Percentiles rank a stretch among this genome's conserved stretches.
These are phyloP conservation scores for Polyplosphaeria fusca DNA, from an alignment of 495 filamentous ascomycete genomes.

Conservation along the genomic window DNA sequence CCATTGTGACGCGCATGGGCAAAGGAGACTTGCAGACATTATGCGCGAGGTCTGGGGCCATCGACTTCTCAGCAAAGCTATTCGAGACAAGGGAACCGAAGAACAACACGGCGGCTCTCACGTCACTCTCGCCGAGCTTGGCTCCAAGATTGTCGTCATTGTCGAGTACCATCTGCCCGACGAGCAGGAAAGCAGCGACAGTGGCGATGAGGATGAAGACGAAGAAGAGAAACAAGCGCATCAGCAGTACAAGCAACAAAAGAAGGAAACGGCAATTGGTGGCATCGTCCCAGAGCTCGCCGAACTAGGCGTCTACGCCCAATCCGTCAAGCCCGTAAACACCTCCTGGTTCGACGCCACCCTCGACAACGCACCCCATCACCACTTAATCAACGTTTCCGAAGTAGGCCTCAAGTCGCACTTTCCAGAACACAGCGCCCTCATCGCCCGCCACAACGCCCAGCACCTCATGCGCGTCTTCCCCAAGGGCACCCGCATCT, in stretches of 20 bases:
- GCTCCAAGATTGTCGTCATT: conserved; percentile 53
- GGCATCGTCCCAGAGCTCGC: conserved; percentile 54
- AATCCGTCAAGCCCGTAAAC: conserved; percentile 54
- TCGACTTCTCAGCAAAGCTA: conserved; percentile 47
- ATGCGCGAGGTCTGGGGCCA: conserved; percentile 54
- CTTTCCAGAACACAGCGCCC: conserved; percentile 37
- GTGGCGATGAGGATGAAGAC: conserved; percentile 35
- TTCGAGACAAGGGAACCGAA: conserved; percentile 44
- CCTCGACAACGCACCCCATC: conserved; percentile 48
- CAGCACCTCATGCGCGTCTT: conserved; percentile 55
- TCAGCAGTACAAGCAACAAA: conserved; percentile 43
- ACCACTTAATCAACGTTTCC: conserved; percentile 58
- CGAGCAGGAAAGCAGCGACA: conserved; percentile 38
- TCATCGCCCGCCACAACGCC: conserved; percentile 52
- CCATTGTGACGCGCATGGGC: conserved; percentile 49
- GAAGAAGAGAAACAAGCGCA: conserved; percentile 45
- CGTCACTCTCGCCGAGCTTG: conserved; percentile 48
- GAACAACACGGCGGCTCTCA: conserved; percentile 45
- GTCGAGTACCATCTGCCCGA: conserved; percentile 55
- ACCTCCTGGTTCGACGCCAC: conserved; percentile 49
- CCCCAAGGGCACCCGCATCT: conserved; percentile 56
- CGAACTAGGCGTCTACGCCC: conserved; percentile 54
- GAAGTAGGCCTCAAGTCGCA: conserved; percentile 48
- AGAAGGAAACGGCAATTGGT: conserved; percentile 39
- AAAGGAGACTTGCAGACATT: conserved; percentile 50